Evolutionary conservation across 768 basidiomycete genomes (phyloP).

Genomic region (Nidula microcarpa): DNA sequence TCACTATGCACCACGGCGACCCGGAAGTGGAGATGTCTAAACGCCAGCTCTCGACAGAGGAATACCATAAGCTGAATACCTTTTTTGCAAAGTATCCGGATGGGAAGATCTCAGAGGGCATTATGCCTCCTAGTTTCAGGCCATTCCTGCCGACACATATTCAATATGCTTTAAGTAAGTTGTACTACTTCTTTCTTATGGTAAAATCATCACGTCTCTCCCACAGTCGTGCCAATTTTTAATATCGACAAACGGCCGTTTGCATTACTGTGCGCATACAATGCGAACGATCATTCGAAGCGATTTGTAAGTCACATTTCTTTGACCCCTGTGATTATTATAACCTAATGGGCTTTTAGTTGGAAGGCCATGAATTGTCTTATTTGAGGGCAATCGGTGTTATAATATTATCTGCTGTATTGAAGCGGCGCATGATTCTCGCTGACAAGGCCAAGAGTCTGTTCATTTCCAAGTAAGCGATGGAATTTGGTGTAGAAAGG

Average conservation of each 20-base stretch:
- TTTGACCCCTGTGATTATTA: neutral
- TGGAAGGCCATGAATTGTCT: conserved; percentile 88
- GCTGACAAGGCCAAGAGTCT: conserved; percentile 93
- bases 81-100: conserved; percentile 78
- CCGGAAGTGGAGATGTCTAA: conserved; percentile 47
- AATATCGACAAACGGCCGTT: conserved; percentile 93
- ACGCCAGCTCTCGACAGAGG: conserved; percentile 59
- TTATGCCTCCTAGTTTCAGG: conserved; percentile 80
- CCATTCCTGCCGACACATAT: conserved; percentile 79
- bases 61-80: conserved; percentile 69
- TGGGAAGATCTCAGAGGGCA: conserved; percentile 83
- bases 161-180: conserved; percentile 85
- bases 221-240: conserved; percentile 82
- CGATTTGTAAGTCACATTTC: conserved; percentile 59
- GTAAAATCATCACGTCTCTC: conserved; percentile 1
- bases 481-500: no score
- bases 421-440: conserved; percentile 89
- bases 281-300: conserved; percentile 74
- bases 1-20: conserved; percentile 70
- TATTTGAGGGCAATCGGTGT: conserved; percentile 92
- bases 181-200: neutral
- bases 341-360: conserved; percentile 31
- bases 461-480: conserved; percentile 85
- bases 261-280: conserved; percentile 88
- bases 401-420: conserved; percentile 88